Conservation (phyloP, 2,329 filamentous ascomycete species). For the Curvularia lunata region DNA sequence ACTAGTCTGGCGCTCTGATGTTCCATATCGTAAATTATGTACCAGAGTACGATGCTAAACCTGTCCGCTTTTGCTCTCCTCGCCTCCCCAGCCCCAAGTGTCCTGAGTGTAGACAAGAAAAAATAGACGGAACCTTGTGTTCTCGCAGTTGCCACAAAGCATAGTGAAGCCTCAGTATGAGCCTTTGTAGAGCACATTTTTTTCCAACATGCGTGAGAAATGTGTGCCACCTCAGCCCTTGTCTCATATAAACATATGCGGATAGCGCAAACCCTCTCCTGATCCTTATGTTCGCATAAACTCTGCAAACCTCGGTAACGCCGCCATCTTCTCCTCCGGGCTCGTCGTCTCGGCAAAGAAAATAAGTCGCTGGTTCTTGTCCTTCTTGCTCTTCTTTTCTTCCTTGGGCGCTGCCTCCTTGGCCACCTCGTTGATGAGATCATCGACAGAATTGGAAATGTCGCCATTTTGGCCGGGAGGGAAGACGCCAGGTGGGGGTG, state of each 20-base stretch:
- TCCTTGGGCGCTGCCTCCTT: constrained; percentile 49
- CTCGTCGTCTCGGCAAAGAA: constrained; percentile 82
- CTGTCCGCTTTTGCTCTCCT: neutral
- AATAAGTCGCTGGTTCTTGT: constrained; percentile 68
- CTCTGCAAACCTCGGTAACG: constrained; percentile 73
- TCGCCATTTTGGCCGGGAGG: constrained; percentile 24
- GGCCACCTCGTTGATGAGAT: constrained; percentile 58
- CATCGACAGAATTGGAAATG: constrained; percentile 56
- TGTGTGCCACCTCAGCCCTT: neutral
- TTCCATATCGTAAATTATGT: neutral
- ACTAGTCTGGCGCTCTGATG: neutral
- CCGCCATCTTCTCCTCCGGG: constrained; percentile 88
- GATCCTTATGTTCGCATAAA: constrained; percentile 28
- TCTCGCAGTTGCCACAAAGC: neutral
- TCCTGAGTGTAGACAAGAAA: neutral
- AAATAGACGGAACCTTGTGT: neutral
- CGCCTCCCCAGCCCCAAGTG: neutral
- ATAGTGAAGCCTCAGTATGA: neutral
- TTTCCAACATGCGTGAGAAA: neutral
- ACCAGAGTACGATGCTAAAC: neutral
- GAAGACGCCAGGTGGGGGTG: constrained; percentile 27
- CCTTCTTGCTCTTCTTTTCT: constrained; percentile 68
- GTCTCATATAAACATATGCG: neutral
- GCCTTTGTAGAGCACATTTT: neutral
- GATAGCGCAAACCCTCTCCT: neutral